Base-by-base conservation (phyloP, 495 filamentous ascomycete genomes). In the Podospora comata region DNA sequence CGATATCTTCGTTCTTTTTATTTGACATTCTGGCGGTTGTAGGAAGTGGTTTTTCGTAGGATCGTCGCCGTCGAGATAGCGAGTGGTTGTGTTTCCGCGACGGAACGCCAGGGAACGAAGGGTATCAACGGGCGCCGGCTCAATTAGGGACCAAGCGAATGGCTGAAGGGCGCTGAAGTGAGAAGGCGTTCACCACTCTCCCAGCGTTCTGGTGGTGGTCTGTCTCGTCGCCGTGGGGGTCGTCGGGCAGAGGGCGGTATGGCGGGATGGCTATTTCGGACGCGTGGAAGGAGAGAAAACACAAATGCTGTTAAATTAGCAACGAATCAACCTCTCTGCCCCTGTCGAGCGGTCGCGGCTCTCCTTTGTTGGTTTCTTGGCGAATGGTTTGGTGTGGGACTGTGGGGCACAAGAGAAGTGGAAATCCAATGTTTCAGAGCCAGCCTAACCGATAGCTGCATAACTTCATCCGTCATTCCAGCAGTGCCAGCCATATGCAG, bases 1-100 rank as follows among this genome's bases (percentile, higher is more conserved):
- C 80, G 74, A 89, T 90, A 72, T 92, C 90, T 73, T 96, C 92
- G 72, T 89, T 88, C 80, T 92, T 95, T 85, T 96, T 96, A 78
- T 91, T 91, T 78, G 82, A 75, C 83, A 85, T 85, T 60, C 15
- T 75, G 70, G 56, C 30, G 34, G n/a, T 23, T 60, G 2, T 20
- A 39, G 61, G 53, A 62, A 23, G 23, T 1, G 23, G 13, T 68
- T 30, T 60, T 60, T 6, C 1, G n/a, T 60, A 30, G 18, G 11
- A 16, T 23, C 7, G 20, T 28, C 0, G 28, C 30, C 64, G 64
- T 60, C 65, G 56, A 54, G 59, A 68, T 73, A 72, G 70, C 71
- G 73, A 73, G 74, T 61, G 77, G 70, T 18, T 58, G 39, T 48
- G 39, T 58, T 58, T 58, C 23, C 55, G 55, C 23, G 32, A 32